Evolutionary conservation across 2,329 filamentous ascomycete genomes (phyloP).

Genomic region (Calycina herbarum): DNA sequence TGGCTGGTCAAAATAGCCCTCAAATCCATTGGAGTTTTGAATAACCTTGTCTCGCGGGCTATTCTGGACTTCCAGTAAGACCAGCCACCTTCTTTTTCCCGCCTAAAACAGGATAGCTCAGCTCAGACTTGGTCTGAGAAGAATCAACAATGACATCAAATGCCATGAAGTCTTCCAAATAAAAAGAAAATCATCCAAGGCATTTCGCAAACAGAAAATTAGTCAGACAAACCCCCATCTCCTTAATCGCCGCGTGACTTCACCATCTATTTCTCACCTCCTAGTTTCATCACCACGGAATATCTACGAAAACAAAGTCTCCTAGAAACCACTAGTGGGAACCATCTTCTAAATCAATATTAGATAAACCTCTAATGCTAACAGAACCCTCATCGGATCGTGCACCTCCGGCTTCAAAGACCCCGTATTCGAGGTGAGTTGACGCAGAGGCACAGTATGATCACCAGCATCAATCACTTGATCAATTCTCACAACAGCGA

Average conservation of each 20-base stretch:
- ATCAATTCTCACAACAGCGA: not conserved
- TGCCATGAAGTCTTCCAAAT: too few relatives aligned
- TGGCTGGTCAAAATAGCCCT: not conserved
- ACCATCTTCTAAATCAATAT: not conserved
- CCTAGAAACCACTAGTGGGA: not conserved
- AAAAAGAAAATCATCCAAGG: not conserved
- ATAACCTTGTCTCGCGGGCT: too few relatives aligned
- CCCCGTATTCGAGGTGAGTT: not conserved
- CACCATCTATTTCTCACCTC: not conserved
- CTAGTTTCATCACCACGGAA: not conserved
- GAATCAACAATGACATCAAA: too few relatives aligned
- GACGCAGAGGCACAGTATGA: not conserved
- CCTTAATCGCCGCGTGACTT: not conserved
- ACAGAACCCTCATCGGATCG: not conserved
- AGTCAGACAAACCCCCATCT: too few relatives aligned
- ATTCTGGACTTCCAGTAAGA: not conserved
- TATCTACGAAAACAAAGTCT: not conserved
- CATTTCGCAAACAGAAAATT: too few relatives aligned
- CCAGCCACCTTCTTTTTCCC: not conserved
- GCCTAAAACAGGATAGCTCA: not conserved
- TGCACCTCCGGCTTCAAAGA: not conserved
- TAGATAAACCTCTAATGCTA: not conserved
- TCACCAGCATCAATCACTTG: conserved; percentile 2
- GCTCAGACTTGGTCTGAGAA: too few relatives aligned
- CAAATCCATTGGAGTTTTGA: not conserved